Conservation (phyloP, 2,329 filamentous ascomycete genomes). For the Aspergillus aculeatinus region DNA sequence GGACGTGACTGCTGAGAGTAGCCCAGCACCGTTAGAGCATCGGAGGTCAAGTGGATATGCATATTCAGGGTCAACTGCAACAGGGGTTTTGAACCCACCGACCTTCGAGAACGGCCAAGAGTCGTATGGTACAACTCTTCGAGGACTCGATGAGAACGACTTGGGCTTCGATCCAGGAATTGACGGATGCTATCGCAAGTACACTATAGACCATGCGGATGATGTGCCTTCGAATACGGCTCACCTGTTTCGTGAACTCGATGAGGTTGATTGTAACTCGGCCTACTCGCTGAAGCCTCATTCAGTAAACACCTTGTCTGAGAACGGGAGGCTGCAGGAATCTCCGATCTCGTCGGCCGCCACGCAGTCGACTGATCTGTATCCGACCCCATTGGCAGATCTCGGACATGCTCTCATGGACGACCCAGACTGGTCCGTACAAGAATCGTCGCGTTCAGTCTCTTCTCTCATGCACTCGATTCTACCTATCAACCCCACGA, state of each 20-base stretch:
- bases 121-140: background rate
- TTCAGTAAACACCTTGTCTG: constrained; percentile 10
- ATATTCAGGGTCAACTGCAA: background rate
- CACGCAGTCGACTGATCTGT: constrained; percentile 17
- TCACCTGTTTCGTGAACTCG: constrained; percentile 22
- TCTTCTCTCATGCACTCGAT: constrained; percentile 31
- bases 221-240: constrained; percentile 10
- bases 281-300: constrained; percentile 15
- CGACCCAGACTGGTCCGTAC: constrained; percentile 13
- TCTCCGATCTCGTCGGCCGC: constrained; percentile 16
- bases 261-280: constrained; percentile 25
- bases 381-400: constrained; percentile 10
- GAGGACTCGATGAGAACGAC: constrained; percentile 14
- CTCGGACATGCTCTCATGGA: constrained; percentile 17
- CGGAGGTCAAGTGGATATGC: background rate
- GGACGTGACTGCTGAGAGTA: background rate
- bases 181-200: constrained; percentile 15
- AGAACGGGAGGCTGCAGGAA: constrained; percentile 13
- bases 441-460: constrained; percentile 15
- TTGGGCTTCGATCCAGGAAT: constrained; percentile 19
- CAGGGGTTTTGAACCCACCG: background rate
- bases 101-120: background rate
- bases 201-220: constrained; percentile 6
- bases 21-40: background rate
- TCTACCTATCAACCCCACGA: constrained; percentile 35